Evolutionary conservation across 306 rosid genomes (phyloP).

Genomic region (Astragalus membranaceus): DNA sequence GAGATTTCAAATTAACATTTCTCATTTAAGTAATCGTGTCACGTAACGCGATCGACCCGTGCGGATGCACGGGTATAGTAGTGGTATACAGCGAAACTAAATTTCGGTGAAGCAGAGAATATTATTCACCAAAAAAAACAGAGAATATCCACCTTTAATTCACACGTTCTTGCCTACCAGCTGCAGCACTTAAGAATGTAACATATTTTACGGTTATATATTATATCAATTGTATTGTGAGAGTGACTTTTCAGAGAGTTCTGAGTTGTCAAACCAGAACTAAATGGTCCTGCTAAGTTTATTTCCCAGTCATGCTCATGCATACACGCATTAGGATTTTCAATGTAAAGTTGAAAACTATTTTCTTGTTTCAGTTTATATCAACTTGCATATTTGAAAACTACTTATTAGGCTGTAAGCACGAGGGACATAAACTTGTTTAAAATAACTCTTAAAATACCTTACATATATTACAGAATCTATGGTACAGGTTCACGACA

Average conservation of each 20-base stretch:
- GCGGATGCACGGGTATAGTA: too few species aligned
- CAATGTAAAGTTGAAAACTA: not conserved
- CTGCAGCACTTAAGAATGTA: not conserved
- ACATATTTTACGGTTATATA: not conserved
- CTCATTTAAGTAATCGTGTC: too few species aligned
- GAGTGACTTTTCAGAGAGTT: conserved; percentile 13
- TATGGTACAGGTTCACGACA: not conserved
- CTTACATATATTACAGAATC: not conserved
- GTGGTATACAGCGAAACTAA: not conserved
- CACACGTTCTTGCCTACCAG: not conserved
- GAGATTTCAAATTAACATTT: too few species aligned
- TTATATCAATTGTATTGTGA: not conserved
- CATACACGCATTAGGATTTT: not conserved
- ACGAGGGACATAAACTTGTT: not conserved
- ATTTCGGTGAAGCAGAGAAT: conserved; percentile 3
- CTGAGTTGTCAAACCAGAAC: conserved; percentile 14
- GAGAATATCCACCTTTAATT: conserved; percentile 13
- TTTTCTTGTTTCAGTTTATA: not conserved
- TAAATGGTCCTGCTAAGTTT: conserved; percentile 9
- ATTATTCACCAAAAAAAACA: too few species aligned
- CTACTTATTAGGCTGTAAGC: not conserved
- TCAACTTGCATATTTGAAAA: not conserved
- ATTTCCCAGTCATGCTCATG: not conserved
- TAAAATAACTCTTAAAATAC: too few species aligned
- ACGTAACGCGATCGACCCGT: too few species aligned